Evolutionary conservation across 306 rosid genomes (phyloP).

Genomic region (Vicia sativa): DNA sequence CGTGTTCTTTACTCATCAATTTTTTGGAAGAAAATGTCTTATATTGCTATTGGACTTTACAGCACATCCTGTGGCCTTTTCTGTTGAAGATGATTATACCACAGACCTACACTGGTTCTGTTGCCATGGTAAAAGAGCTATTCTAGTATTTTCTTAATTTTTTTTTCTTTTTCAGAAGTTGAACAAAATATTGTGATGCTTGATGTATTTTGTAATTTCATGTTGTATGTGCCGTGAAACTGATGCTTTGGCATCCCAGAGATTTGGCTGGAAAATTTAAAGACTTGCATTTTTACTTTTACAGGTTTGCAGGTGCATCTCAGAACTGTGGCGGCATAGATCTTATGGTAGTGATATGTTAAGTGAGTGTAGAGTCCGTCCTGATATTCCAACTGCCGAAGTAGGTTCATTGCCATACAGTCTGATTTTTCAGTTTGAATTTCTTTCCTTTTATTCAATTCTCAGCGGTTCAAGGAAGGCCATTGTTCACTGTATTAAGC

Average conservation of each 20-base stretch:
- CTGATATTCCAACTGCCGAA: constrained; percentile 83
- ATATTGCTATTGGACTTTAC: constrained; percentile 38
- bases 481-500: constrained; percentile 30
- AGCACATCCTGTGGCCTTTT: constrained; percentile 99
- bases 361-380: constrained; percentile 72
- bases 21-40: background rate
- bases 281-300: constrained; percentile 34
- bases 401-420: constrained; percentile 41
- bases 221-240: constrained; percentile 22
- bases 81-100: constrained; percentile 89
- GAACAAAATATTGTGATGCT: constrained; percentile 21
- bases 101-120: constrained; percentile 78
- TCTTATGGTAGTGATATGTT: constrained; percentile 63
- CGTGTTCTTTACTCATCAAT: constrained; percentile 6
- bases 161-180: constrained; percentile 16
- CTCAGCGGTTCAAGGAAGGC: background rate
- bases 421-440: background rate
- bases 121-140: constrained; percentile 67
- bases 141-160: background rate
- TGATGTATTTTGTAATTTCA: constrained; percentile 30
- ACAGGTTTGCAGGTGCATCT: constrained; percentile 97
- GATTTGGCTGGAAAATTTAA: constrained; percentile 32
- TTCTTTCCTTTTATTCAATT: constrained; percentile 15
- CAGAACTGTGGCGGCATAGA: constrained; percentile 87
- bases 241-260: constrained; percentile 7